A percentile compares a stretch with the other conserved stretches of the same genome.
These are phyloP conservation scores for Striga hermonthica DNA, from an alignment of 305 asterid genomes.

Conservation along the genomic window DNA sequence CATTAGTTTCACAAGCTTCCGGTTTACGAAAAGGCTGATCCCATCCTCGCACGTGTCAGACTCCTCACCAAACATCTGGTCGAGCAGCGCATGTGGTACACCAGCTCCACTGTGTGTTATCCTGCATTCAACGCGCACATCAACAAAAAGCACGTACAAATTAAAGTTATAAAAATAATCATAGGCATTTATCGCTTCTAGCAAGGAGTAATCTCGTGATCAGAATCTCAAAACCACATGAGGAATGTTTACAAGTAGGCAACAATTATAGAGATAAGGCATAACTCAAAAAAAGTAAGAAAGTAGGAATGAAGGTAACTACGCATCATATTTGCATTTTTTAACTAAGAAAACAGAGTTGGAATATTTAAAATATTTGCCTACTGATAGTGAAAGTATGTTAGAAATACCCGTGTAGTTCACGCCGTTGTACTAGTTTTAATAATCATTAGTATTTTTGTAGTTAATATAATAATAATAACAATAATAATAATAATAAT, in stretches of 20 bases:
- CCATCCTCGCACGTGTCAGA: slow-evolving; percentile 70
- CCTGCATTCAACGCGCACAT: slow-evolving; percentile 36
- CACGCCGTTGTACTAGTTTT: too few species aligned
- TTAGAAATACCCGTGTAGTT: too few species aligned
- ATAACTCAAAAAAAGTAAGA: not conserved
- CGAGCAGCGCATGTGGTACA: slow-evolving; percentile 65
- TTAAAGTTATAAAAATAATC: not conserved
- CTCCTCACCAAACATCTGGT: slow-evolving; percentile 69
- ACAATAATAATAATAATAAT: not conserved
- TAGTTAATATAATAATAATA: not conserved
- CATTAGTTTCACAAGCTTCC: slow-evolving; percentile 89
- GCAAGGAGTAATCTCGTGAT: not conserved
- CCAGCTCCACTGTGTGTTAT: slow-evolving; percentile 77
- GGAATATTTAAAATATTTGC: too few species aligned
- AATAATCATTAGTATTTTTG: too few species aligned
- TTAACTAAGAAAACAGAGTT: too few species aligned
- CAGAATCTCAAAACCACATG: not conserved
- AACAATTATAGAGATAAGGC: not conserved
- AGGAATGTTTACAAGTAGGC: not conserved
- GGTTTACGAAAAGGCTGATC: slow-evolving; percentile 70
- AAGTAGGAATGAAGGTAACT: not conserved
- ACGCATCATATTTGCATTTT: too few species aligned
- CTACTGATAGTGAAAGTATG: too few species aligned
- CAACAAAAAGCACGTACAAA: not conserved
- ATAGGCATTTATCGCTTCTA: too few species aligned